These are phyloP conservation scores for Marasmius tenuissimus DNA, from an alignment of 1,284 basidiomycete species.

Conservation along the genomic window DNA sequence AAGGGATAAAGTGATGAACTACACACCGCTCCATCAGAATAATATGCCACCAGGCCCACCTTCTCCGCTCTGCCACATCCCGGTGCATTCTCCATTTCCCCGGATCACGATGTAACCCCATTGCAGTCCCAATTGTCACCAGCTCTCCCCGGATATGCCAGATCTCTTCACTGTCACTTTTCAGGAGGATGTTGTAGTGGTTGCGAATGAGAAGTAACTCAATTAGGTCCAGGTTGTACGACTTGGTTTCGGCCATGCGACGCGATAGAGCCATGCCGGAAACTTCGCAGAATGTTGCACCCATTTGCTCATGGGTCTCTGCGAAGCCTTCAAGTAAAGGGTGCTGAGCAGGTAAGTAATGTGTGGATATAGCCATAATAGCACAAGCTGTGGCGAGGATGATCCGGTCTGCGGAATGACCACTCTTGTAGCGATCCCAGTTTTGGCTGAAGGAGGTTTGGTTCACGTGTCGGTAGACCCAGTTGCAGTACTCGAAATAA, in stretches of 20 bases:
- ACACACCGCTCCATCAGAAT: constrained; percentile 70
- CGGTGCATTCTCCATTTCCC: constrained; percentile 67
- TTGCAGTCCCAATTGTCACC: constrained; percentile 69
- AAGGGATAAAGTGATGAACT: constrained; percentile 9
- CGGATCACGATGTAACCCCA: constrained; percentile 82
- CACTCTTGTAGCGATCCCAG: constrained; percentile 73
- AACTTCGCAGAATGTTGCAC: constrained; percentile 63
- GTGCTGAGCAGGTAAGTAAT: constrained; percentile 70
- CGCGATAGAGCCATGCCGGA: constrained; percentile 66
- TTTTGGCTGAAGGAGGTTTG: constrained; percentile 55
- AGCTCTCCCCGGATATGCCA: constrained; percentile 74
- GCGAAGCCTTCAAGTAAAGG: constrained; percentile 49
- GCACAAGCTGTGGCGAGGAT: constrained; percentile 68
- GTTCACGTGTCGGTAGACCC: constrained; percentile 79
- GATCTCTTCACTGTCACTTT: constrained; percentile 75
- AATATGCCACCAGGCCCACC: constrained; percentile 88
- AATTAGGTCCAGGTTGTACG: constrained; percentile 73
- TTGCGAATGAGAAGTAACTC: constrained; percentile 67
- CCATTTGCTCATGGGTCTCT: constrained; percentile 56
- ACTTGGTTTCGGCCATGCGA: constrained; percentile 56
- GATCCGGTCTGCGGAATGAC: constrained; percentile 62
- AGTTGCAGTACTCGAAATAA: constrained; percentile 83
- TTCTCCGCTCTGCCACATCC: constrained; percentile 67
- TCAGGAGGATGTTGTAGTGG: constrained; percentile 70
- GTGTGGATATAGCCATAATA: constrained; percentile 69